Percentiles rank a stretch among this genome's conserved stretches.
These are phyloP conservation scores for Aegilops speltoides DNA, from an alignment of 176 grass and related monocot species.

Conservation along the genomic window DNA sequence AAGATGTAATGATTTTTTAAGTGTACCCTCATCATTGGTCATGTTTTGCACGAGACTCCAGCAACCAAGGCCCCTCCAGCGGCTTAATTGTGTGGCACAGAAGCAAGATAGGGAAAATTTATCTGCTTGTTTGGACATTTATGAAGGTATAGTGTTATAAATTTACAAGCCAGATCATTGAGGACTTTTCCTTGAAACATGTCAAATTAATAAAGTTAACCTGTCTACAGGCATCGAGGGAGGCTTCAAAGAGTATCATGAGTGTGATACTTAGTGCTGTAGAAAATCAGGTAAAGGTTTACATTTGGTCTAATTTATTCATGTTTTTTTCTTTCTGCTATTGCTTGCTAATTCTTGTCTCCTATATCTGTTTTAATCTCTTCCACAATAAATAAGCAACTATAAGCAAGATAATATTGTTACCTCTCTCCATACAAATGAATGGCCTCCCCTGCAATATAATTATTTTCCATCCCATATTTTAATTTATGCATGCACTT, in stretches of 20 bases:
- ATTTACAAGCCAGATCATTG: neutral
- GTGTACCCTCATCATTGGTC: neutral
- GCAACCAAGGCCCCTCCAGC: neutral
- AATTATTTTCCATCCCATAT: neutral
- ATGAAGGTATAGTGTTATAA: neutral
- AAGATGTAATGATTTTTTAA: neutral
- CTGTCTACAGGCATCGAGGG: neutral
- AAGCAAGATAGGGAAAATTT: neutral
- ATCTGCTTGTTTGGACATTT: neutral
- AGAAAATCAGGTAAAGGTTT: neutral
- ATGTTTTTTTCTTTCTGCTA: neutral
- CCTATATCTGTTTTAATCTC: neutral
- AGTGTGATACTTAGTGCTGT: neutral
- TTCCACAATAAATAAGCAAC: neutral
- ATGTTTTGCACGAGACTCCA: neutral
- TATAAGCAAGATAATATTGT: neutral
- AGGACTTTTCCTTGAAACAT: neutral
- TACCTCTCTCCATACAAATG: neutral
- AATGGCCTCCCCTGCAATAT: neutral
- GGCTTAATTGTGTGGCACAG: neutral
- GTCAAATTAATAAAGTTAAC: neutral
- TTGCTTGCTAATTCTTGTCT: neutral
- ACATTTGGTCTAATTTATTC: neutral
- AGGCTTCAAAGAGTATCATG: neutral
- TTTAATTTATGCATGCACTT: neutral